Conservation (phyloP, 768 basidiomycete genomes). For the Hygrocybe coccinea region DNA sequence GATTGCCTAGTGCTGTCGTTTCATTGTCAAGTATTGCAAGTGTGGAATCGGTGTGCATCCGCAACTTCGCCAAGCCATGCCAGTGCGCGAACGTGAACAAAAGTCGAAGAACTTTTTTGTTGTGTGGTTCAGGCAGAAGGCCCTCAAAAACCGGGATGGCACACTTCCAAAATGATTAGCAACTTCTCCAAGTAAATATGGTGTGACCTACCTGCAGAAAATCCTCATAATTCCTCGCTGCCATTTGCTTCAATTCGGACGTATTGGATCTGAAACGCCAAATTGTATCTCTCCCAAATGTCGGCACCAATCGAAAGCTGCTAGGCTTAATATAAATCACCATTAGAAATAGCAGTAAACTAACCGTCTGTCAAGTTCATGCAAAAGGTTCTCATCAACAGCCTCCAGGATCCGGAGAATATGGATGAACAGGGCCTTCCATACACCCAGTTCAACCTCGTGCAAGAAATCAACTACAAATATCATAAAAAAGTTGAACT, state of each 20-base stretch:
- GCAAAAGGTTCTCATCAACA: conserved; percentile 4
- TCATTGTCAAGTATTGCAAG: conserved; percentile 18
- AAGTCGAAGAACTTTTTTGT: conserved; percentile 21
- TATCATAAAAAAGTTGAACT: conserved; percentile 18
- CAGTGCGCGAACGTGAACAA: conserved; percentile 28
- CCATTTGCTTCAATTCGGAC: conserved; percentile 23
- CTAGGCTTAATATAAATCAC: background rate
- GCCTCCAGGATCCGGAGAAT: conserved; percentile 23
- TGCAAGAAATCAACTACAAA: conserved; percentile 26
- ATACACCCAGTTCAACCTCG: conserved; percentile 29
- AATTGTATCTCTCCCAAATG: conserved; percentile 21
- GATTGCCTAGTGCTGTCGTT: conserved; percentile 21
- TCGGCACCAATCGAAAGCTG: conserved; percentile 16
- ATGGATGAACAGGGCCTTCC: conserved; percentile 26
- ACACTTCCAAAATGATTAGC: conserved; percentile 17
- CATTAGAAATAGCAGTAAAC: background rate
- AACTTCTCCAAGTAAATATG: background rate
- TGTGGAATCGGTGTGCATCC: conserved; percentile 32
- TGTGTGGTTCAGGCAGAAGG: conserved; percentile 22
- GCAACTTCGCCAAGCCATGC: conserved; percentile 37
- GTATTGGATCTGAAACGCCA: conserved; percentile 23
- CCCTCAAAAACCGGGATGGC: conserved; percentile 32
- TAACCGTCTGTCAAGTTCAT: conserved; percentile 17
- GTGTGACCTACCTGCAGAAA: conserved; percentile 21
- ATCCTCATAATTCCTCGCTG: conserved; percentile 31